phyloP scores from a whole-genome alignment of 306 rosid species.

The Neltuma alba region DNA sequence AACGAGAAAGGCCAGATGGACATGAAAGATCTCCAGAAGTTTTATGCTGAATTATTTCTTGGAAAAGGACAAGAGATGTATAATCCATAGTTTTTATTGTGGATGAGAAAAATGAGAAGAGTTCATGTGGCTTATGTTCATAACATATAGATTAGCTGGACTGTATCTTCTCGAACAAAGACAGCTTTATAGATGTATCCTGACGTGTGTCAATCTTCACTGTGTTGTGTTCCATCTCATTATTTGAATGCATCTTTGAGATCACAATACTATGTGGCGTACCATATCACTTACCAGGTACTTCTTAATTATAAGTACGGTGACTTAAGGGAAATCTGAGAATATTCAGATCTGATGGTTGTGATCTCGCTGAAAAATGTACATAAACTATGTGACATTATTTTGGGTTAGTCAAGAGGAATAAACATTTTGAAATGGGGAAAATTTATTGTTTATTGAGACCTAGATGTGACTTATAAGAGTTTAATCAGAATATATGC shows the following conservation, averaged over 20 bases:
- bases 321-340: neutral
- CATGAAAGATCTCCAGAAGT: neutral
- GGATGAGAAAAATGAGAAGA: neutral
- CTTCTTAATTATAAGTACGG: neutral
- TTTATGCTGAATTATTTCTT: neutral
- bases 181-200: neutral
- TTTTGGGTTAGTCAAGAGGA: neutral
- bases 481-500: neutral
- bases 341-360: neutral
- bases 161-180: neutral
- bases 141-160: neutral
- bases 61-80: neutral
- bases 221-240: neutral
- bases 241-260: neutral
- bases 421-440: neutral
- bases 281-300: neutral
- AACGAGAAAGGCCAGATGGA: conserved; percentile 8
- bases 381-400: neutral
- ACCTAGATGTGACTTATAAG: neutral
- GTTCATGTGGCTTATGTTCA: neutral
- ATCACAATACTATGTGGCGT: neutral
- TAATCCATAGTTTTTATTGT: neutral
- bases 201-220: conserved; percentile 6
- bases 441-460: neutral
- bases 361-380: neutral